These are phyloP conservation scores for Fusarium sororula DNA, from an alignment of 2,329 filamentous ascomycete genomes.

Conservation along the genomic window DNA sequence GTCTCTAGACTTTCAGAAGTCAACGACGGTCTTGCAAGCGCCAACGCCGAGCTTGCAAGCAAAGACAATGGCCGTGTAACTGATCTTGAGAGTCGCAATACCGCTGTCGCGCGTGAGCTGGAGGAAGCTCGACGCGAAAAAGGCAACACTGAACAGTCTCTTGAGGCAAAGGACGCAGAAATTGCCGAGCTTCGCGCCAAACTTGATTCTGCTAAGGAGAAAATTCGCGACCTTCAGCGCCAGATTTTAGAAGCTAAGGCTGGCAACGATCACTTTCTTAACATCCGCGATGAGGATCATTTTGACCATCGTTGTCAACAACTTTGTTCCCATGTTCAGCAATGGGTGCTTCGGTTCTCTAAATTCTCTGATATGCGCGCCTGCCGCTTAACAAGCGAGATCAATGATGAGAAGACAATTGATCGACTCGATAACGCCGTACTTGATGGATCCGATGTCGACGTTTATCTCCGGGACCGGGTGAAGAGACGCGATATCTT, in stretches of 20 bases:
- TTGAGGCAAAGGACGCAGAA: conserved; percentile 86
- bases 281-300: conserved; percentile 88
- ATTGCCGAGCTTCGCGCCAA: conserved; percentile 81
- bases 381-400: conserved; percentile 83
- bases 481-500: conserved; percentile 92
- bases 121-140: conserved; percentile 73
- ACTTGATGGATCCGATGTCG: conserved; percentile 92
- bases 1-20: conserved; percentile 82
- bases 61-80: conserved; percentile 78
- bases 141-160: conserved; percentile 66
- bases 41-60: conserved; percentile 78
- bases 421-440: conserved; percentile 94
- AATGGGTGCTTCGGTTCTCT: conserved; percentile 97
- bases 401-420: conserved; percentile 92
- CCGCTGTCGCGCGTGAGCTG: conserved; percentile 73
- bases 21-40: conserved; percentile 80
- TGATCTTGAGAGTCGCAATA: conserved; percentile 73
- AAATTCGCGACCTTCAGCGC: conserved; percentile 62
- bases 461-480: conserved; percentile 86
- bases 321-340: conserved; percentile 93
- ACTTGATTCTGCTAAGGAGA: conserved; percentile 75
- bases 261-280: conserved; percentile 77
- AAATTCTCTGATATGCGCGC: conserved; percentile 95
- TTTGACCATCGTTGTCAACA: conserved; percentile 95
- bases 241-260: conserved; percentile 68